Evolutionary conservation across 345 rosid genomes (phyloP).

Genomic region (Geranium brycei): DNA sequence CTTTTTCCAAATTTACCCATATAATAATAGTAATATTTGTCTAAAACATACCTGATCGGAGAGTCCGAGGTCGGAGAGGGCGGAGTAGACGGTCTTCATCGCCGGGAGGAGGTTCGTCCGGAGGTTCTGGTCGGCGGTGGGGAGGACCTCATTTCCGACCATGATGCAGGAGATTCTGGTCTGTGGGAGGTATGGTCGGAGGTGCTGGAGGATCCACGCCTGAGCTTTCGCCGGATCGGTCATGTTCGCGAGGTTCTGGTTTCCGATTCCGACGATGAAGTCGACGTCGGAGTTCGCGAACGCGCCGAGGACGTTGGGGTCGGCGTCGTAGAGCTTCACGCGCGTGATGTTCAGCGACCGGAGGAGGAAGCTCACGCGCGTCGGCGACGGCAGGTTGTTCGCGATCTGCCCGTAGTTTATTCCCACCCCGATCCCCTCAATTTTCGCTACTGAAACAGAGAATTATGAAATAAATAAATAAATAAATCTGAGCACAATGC

Average conservation of each 20-base stretch:
- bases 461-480: no score
- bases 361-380: slow-evolving; percentile 46
- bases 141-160: slow-evolving; percentile 77
- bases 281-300: slow-evolving; percentile 59
- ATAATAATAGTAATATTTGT: no score
- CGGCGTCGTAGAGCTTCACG: slow-evolving; percentile 73
- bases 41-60: slow-evolving; percentile 23
- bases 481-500: no score
- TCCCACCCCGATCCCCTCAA: slow-evolving; percentile 36
- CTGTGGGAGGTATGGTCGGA: slow-evolving; percentile 44
- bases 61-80: slow-evolving; percentile 46
- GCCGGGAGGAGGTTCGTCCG: slow-evolving; percentile 56
- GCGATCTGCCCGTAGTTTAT: slow-evolving; percentile 92
- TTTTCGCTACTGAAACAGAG: slow-evolving; percentile 2
- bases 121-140: slow-evolving; percentile 21
- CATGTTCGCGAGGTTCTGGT: slow-evolving; percentile 45
- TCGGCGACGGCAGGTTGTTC: slow-evolving; percentile 69
- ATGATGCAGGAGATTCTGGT: slow-evolving; percentile 51
- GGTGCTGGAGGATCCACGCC: slow-evolving; percentile 47
- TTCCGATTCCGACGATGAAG: slow-evolving; percentile 64
- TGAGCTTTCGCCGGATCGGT: slow-evolving; percentile 48
- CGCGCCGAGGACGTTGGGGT: slow-evolving; percentile 64
- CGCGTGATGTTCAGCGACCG: slow-evolving; percentile 51
- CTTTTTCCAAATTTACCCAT: no score
- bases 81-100: slow-evolving; percentile 42